Base-by-base conservation (phyloP, 2,329 filamentous ascomycete genomes). In the Aspergillus brasiliensis region DNA sequence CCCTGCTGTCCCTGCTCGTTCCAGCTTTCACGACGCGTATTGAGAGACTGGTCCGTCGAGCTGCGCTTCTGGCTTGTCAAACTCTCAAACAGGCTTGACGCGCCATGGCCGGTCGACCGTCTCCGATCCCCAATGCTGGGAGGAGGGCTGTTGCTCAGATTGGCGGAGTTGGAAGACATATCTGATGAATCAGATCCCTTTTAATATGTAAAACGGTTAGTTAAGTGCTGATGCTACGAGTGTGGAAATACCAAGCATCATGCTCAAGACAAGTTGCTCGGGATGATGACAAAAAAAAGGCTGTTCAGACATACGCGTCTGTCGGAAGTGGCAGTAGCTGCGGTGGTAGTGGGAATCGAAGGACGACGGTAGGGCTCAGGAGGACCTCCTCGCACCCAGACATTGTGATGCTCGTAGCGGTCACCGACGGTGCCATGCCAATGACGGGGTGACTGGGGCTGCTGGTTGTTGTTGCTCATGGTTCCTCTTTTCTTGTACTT, bases 61-160 rank as follows among this genome's bases (percentile, higher is more conserved):
- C 76, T 75, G 10, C 81, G 75, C 63, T 83, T 83, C 68, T 81
- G 79, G 27, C 71, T 73, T 5, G 75, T 74, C 61, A 82, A 70
- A 28, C 75, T 74, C 21, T 65, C 63, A 52, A 72, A 73, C 2
- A 74, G 62, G 3, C 49, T 61, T 1, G 48, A 59, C 1, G 60
- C 48, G 17, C 62, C 62, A n/a, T 68, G 67, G 48, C 62, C 65
- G 51, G 73, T 70, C 28, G 69, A 70, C 59, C 71, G 68, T 56
- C 72, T 67, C 27, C 72, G 65, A 21, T 74, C 71, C 5, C 57
- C 62, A 19, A 49, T 31, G 27, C 64, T 51, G 3, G 34, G 62
- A 15, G 68, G 67, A 3, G 67, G 54, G 31, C 59, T 58, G 31
- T 38, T 60, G 40, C 31, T 53, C 47, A 55, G 58, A 51, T 46